phyloP scores from a whole-genome alignment of 805 yeast genomes.

The Ogataea paradorogensis region DNA sequence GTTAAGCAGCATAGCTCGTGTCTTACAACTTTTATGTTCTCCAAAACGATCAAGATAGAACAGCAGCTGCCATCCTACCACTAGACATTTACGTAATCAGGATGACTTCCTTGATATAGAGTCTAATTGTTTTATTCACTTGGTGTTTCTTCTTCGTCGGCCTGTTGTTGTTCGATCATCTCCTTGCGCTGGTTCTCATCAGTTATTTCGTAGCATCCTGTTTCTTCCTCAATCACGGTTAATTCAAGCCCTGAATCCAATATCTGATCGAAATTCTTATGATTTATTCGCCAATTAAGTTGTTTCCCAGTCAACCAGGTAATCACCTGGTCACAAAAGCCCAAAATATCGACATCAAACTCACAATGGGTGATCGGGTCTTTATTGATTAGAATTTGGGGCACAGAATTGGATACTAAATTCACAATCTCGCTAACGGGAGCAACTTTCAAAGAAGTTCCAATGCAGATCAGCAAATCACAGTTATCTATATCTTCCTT shows the following conservation, averaged over 20 bases:
- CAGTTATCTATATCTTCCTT: constrained; percentile 61
- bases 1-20: no score
- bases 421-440: constrained; percentile 91
- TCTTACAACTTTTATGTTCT: no score
- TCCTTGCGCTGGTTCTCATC: constrained; percentile 28
- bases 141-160: no score
- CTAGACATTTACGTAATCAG: no score
- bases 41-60: no score
- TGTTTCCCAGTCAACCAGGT: constrained; percentile 52
- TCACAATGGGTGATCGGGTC: constrained; percentile 74
- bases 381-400: constrained; percentile 76
- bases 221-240: constrained; percentile 26
- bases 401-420: constrained; percentile 64
- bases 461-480: constrained; percentile 80
- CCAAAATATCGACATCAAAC: constrained; percentile 74
- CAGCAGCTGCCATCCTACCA: no score
- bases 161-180: no score
- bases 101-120: no score
- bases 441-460: constrained; percentile 88
- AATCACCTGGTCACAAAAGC: constrained; percentile 81
- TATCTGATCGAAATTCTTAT: constrained; percentile 44
- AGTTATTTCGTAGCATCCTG: constrained; percentile 36
- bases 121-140: no score
- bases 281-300: constrained; percentile 60
- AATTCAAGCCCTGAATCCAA: constrained; percentile 32